These are phyloP conservation scores for Fusarium hainanense DNA, from an alignment of 2,329 filamentous ascomycete genomes.

Conservation along the genomic window DNA sequence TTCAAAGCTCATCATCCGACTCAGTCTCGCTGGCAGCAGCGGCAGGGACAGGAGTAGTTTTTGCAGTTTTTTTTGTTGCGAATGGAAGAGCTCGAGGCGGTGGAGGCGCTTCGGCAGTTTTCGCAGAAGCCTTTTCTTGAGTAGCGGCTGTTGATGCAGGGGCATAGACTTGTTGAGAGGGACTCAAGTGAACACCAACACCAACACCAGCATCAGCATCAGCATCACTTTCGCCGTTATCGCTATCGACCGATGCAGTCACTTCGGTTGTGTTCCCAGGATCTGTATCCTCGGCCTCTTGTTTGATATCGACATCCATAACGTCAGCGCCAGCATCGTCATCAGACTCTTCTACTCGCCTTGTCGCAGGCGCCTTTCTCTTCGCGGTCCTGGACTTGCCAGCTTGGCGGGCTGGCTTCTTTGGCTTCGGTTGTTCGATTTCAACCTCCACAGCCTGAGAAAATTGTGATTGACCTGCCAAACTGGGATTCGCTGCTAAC, in stretches of 20 bases:
- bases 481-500: conserved; percentile 56
- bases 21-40: conserved; percentile 60
- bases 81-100: conserved; percentile 60
- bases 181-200: not conserved
- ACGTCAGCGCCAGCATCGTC: conserved; percentile 57
- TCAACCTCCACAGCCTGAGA: conserved; percentile 37
- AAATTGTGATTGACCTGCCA: conserved; percentile 43
- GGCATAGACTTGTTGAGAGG: conserved; percentile 7
- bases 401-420: conserved; percentile 45
- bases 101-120: conserved; percentile 48
- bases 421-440: conserved; percentile 26
- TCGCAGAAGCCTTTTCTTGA: conserved; percentile 21
- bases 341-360: conserved; percentile 56
- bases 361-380: conserved; percentile 59
- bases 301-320: conserved; percentile 62
- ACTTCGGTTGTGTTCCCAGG: conserved; percentile 55
- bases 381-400: conserved; percentile 59
- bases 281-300: conserved; percentile 55
- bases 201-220: conserved; percentile 40
- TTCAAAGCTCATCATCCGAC: conserved; percentile 67
- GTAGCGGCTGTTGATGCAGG: conserved; percentile 5
- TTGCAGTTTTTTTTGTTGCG: conserved; percentile 50
- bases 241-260: conserved; percentile 57
- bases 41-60: conserved; percentile 42
- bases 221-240: conserved; percentile 56